Evolutionary conservation across 805 yeast genomes (phyloP), one percentile per base, ranked within the genome.

Genomic region (Kluyveromyces starmeri): DNA sequence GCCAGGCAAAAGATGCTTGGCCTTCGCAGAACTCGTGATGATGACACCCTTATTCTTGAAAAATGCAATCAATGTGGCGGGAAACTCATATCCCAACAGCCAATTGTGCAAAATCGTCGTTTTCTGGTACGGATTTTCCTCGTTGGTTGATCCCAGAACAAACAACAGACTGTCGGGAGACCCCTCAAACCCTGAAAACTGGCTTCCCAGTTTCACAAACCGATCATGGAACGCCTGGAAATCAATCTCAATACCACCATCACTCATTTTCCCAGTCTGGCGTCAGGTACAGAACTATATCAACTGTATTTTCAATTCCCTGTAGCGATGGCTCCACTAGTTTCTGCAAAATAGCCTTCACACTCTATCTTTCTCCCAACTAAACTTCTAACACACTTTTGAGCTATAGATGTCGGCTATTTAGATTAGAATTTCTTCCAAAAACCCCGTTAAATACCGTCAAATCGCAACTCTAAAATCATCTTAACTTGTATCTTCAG

Each of bases 41-140:
- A 89, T 64, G 4, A 75, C 58, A 24, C 75, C 64, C 44, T 73
- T 75, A 24, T 70, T 72, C 36, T 70, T 67, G 3, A 82, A 71
- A 38, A 88, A 61, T 33, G 70, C 74, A 35, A 89, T 60, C 20
- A 77, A 76, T 2, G 96, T 86, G 33, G 92, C 92, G n/a, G 95
- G 94, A 53, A 89, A 89, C 55, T 92, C 97, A 55, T 88, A 89
- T 4, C 96, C 95, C 32, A 89, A 62, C 35, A 89, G 64, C 97
- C 97, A 89, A 34, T 77, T 81, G 55, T 88, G 96, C 30, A 88
- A 60, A 28, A 82, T 78, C 1, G 94, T 78, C 9, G 94, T 79
- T 59, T 84, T 84, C 53, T 82, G 85, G 59, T 84, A 86, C 31
- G 95, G 94, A 55, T 85, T 82, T 44, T 82, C 89, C 40, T 83